Base-by-base conservation (phyloP, 148 eudicot species). In the Rhododendron ovatum region DNA sequence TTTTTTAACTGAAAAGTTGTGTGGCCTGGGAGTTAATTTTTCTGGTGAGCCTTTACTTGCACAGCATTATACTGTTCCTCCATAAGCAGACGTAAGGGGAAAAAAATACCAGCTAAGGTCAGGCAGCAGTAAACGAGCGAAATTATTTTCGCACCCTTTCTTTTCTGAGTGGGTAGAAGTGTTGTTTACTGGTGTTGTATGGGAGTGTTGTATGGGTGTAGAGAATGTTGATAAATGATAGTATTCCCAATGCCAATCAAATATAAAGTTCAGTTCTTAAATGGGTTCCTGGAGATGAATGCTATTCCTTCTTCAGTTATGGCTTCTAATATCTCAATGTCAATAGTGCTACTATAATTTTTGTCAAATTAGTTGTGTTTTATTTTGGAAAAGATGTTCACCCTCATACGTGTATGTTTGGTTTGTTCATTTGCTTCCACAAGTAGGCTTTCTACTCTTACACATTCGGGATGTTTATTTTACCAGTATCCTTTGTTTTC, bases 401-500 rank as follows among this genome's bases (percentile, higher is more conserved):
- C 85, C 61, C 17, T 17, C 1, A 1, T 35, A 75, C 11, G 8
- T 75, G 17, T 75, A 18, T 67, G 5, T 8, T 83, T 69, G 71
- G 59, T 17, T 26, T n/a, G 61, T 17, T 67, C 28, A 47, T 69
- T 47, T 80, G 61, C 9, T 80, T 80, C 37, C 50, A 28, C 57
- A 80, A 28, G 7, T 80, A 50, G 61, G 82, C 17, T 48, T 47
- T 79, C 11, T 79, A 41, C 11, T 20, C 26, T 48, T 48, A 1
- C 81, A 35, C n/a, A 28, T 13, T 28, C 11, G 30, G 6, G 22
- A 45, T 83, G 20, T 35, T 33, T 55, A 37, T 37, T 76, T 50
- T 86, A 51, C 53, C 8, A 35, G 33, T 50, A 35, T 78, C 67
- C 47, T 87, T 78, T 4, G n/a, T 24, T 84, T 77, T 84, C 2